Base-by-base conservation (phyloP, 2,329 filamentous ascomycete genomes). In the Exophiala xenobiotica region DNA sequence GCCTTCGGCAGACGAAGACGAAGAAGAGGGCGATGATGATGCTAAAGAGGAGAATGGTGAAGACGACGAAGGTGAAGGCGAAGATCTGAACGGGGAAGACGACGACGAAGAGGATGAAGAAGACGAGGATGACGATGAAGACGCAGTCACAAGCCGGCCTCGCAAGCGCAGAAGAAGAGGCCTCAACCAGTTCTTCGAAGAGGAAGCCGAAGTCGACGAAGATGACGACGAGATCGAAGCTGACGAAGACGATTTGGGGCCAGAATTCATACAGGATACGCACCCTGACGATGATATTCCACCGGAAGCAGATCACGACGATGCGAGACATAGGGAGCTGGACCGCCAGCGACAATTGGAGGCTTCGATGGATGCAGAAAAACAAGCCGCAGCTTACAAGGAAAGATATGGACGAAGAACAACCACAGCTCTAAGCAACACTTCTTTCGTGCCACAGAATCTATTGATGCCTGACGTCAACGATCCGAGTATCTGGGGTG, bases 121-220 rank as follows among this genome's bases (percentile, higher is more conserved):
- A 49, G 51, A 58, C 16, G 53, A 56, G 31, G 54, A 58, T 47
- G 57, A 59, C 29, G 50, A 58, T 14, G 47, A 60, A 46, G 58
- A 66, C 53, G 59, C 38, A 53, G 26, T 48, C 26, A 62, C 85
- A 79, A 79, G 78, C 51, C 82, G 89, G 65, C 88, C 88, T 50
- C 82, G 87, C 63, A 97, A 97, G 71, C 73, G 78, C 65, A 86
- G 85, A 68, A 83, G 82, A 68, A 83, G 87, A 59, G 80, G 81
- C 59, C 83, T 89, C 58, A 88, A 89, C 63, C 85, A 87, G 65
- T 96, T 96, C 82, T 85, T 99, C 73, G 93, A 99, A 83, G 89
- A 92, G 65, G 93, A 99, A 78, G 93, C 93, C 68, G 93, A 96
- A 73, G 93, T 99, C 62, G 93, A 97, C 66, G 93, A 88, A 53